phyloP scores from a whole-genome alignment of 805 yeast genomes.

The Soucietia sequanensis region DNA sequence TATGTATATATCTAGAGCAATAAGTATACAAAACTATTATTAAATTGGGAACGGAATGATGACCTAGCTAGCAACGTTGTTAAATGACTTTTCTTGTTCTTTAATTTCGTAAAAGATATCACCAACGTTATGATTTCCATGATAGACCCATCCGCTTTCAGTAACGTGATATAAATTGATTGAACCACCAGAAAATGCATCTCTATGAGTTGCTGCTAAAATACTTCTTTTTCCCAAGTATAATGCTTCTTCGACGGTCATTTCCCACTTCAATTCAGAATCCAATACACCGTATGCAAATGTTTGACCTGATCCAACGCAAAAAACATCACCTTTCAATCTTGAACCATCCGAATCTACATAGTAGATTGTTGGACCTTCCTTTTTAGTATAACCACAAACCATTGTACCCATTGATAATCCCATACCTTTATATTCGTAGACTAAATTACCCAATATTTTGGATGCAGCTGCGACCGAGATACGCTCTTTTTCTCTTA shows the following conservation, averaged over 20 bases:
- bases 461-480: constrained; percentile 96
- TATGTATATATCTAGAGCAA: too few relatives aligned
- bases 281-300: constrained; percentile 98
- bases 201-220: constrained; percentile 97
- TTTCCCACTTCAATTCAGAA: constrained; percentile 88
- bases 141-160: constrained; percentile 92
- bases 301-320: constrained; percentile 99
- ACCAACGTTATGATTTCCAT: constrained; percentile 93
- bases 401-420: constrained; percentile 99
- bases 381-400: constrained; percentile 93
- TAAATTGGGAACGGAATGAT: too few relatives aligned
- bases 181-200: constrained; percentile 97
- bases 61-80: constrained; percentile 59
- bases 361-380: constrained; percentile 92
- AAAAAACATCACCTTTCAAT: constrained; percentile 88
- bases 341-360: constrained; percentile 98
- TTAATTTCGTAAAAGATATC: constrained; percentile 89
- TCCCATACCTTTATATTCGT: constrained; percentile 97
- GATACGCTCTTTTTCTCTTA: constrained; percentile 91
- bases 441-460: constrained; percentile 85
- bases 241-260: constrained; percentile 89
- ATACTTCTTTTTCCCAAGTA: constrained; percentile 93
- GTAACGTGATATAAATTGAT: constrained; percentile 90
- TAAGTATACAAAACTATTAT: too few relatives aligned
- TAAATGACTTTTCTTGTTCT: constrained; percentile 84